A percentile compares a stretch with the other conserved stretches of the same genome.
Conservation (phyloP, 768 basidiomycete species). For the Tephrocybe sp. region DNA sequence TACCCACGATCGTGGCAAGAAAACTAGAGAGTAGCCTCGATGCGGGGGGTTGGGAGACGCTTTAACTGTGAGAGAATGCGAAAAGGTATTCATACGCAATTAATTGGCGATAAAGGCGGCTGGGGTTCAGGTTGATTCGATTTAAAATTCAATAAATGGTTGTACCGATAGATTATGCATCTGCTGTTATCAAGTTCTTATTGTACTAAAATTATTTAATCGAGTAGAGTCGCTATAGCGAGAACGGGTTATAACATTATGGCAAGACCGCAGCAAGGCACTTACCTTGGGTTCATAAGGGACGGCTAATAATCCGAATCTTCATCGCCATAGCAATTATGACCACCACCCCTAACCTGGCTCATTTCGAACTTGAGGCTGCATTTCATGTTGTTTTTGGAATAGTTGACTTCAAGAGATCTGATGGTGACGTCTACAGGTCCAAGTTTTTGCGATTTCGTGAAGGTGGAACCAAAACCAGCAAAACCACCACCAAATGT, state of each 20-base stretch:
- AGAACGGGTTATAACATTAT: neutral
- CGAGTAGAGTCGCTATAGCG: neutral
- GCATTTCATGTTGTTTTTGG: constrained; percentile 41
- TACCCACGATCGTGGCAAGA: constrained; percentile 88
- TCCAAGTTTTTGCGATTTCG: constrained; percentile 38
- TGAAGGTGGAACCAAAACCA: constrained; percentile 25
- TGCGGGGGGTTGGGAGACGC: constrained; percentile 90
- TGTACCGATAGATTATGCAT: too few relatives aligned
- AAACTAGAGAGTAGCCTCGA: constrained; percentile 87
- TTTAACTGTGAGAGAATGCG: too few relatives aligned
- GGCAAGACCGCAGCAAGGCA: neutral
- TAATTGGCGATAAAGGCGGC: too few relatives aligned
- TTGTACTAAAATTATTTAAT: neutral
- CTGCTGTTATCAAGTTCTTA: too few relatives aligned
- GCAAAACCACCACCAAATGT: constrained; percentile 11
- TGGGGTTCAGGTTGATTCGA: too few relatives aligned
- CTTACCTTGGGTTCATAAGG: neutral
- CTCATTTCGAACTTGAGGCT: constrained; percentile 38
- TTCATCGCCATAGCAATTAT: constrained; percentile 1
- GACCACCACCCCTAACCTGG: constrained; percentile 18
- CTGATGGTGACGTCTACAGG: constrained; percentile 30
- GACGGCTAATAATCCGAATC: neutral
- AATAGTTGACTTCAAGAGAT: constrained; percentile 36
- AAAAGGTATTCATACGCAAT: too few relatives aligned
- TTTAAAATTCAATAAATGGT: too few relatives aligned